These are phyloP conservation scores for Delitschia confertaspora DNA, from an alignment of 495 filamentous ascomycete genomes.

Conservation along the genomic window DNA sequence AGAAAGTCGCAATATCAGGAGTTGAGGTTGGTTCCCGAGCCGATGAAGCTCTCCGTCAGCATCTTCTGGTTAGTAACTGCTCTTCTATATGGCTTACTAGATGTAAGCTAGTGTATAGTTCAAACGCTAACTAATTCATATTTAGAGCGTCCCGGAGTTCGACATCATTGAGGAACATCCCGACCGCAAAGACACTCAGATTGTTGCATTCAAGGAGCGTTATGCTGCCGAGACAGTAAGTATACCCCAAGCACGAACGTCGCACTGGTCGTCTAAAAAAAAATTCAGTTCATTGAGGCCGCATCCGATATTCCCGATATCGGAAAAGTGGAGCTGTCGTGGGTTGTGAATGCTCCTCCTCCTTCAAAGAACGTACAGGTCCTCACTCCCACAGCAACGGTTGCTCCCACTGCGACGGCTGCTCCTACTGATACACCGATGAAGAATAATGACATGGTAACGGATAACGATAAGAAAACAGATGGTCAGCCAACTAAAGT, in stretches of 20 bases:
- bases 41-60: slow-evolving; percentile 78
- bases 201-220: slow-evolving; percentile 81
- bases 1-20: slow-evolving; percentile 62
- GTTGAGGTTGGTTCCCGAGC: slow-evolving; percentile 58
- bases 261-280: neutral
- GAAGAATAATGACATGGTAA: neutral
- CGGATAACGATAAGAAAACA: slow-evolving; percentile 3
- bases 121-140: slow-evolving; percentile 4
- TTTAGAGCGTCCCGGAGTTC: slow-evolving; percentile 75
- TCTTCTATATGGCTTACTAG: slow-evolving; percentile 3
- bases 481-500: too few species aligned
- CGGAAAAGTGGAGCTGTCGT: slow-evolving; percentile 66
- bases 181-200: slow-evolving; percentile 44
- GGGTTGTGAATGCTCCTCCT: slow-evolving; percentile 48
- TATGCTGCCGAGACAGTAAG: slow-evolving; percentile 67
- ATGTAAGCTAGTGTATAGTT: slow-evolving; percentile 1
- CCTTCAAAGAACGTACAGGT: too few species aligned
- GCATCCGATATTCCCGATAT: slow-evolving; percentile 60
- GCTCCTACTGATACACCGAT: too few species aligned
- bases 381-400: neutral
- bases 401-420: neutral
- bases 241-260: too few species aligned
- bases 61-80: slow-evolving; percentile 63
- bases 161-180: slow-evolving; percentile 63
- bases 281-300: slow-evolving; percentile 51